A percentile compares a stretch with the other conserved stretches of the same genome.
Conservation (phyloP, 2,329 filamentous ascomycete species). For the Pleomassaria siparia region DNA sequence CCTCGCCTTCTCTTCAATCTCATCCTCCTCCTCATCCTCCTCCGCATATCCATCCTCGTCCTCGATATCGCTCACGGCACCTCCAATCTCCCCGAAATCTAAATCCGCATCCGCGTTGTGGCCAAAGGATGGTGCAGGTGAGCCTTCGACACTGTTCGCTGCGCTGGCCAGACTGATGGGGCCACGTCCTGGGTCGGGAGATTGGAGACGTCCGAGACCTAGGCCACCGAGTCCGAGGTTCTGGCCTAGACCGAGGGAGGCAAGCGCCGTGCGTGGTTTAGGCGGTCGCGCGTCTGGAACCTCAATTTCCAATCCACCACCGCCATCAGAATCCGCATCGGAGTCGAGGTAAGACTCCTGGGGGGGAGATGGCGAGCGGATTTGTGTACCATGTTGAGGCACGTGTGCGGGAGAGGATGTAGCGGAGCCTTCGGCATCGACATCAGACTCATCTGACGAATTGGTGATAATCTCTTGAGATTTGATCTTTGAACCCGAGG, state of each 20-base stretch:
- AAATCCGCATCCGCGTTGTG: constrained; percentile 32
- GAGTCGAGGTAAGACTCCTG: constrained; percentile 13
- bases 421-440: constrained; percentile 15
- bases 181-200: constrained; percentile 31
- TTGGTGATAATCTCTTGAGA: constrained; percentile 34
- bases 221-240: constrained; percentile 22
- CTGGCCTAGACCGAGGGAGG: constrained; percentile 28
- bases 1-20: constrained; percentile 30
- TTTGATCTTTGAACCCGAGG: constrained; percentile 34
- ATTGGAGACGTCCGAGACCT: constrained; percentile 19
- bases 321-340: constrained; percentile 22
- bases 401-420: constrained; percentile 11
- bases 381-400: constrained; percentile 9
- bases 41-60: constrained; percentile 37
- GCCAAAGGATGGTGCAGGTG: constrained; percentile 23
- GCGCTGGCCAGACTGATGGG: constrained; percentile 49
- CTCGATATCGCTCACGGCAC: constrained; percentile 32
- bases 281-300: constrained; percentile 29
- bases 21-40: constrained; percentile 14
- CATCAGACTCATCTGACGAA: constrained; percentile 32
- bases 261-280: constrained; percentile 21
- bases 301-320: constrained; percentile 32
- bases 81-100: constrained; percentile 37
- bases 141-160: constrained; percentile 39
- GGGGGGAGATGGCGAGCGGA: constrained; percentile 7